phyloP scores from a whole-genome alignment of 805 yeast species.

The Saccharomycopsis javanensis region DNA sequence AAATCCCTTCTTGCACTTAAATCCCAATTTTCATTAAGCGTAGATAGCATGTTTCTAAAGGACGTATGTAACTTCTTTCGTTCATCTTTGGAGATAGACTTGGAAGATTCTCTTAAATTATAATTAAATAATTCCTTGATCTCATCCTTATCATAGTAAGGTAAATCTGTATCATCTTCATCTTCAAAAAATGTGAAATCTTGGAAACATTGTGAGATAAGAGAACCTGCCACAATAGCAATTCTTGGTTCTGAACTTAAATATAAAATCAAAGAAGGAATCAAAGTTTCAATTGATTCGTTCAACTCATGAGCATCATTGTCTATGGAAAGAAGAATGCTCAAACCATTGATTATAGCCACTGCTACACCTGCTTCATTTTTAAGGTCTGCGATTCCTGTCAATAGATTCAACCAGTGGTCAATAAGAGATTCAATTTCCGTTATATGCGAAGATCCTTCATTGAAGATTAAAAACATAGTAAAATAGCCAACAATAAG shows the following conservation, averaged over 20 bases:
- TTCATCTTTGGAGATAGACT: slow-evolving; percentile 51
- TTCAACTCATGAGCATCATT: slow-evolving; percentile 11
- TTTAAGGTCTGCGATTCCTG: not conserved
- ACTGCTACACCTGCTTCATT: slow-evolving; percentile 3
- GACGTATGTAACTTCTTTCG: slow-evolving; percentile 50
- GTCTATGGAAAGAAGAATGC: slow-evolving; percentile 10
- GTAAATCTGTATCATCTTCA: slow-evolving; percentile 37
- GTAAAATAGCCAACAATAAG: slow-evolving; percentile 13
- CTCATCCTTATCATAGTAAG: slow-evolving; percentile 45
- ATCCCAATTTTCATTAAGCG: slow-evolving; percentile 34
- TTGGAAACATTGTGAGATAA: slow-evolving; percentile 16
- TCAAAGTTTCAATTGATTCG: slow-evolving; percentile 10
- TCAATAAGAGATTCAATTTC: slow-evolving; percentile 4
- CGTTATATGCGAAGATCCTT: slow-evolving; percentile 6
- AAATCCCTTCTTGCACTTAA: slow-evolving; percentile 7
- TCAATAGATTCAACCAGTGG: slow-evolving; percentile 9
- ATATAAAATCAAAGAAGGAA: slow-evolving; percentile 7
- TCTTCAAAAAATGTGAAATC: slow-evolving; percentile 24
- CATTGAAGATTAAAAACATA: slow-evolving; percentile 8
- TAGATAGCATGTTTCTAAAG: slow-evolving; percentile 46
- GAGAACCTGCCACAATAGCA: slow-evolving; percentile 10
- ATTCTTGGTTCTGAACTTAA: slow-evolving; percentile 9
- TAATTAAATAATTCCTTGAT: slow-evolving; percentile 32
- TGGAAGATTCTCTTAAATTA: slow-evolving; percentile 43
- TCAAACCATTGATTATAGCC: slow-evolving; percentile 11